Evolutionary conservation across 306 rosid species (phyloP).

Genomic region (Citrullus mucosospermus): DNA sequence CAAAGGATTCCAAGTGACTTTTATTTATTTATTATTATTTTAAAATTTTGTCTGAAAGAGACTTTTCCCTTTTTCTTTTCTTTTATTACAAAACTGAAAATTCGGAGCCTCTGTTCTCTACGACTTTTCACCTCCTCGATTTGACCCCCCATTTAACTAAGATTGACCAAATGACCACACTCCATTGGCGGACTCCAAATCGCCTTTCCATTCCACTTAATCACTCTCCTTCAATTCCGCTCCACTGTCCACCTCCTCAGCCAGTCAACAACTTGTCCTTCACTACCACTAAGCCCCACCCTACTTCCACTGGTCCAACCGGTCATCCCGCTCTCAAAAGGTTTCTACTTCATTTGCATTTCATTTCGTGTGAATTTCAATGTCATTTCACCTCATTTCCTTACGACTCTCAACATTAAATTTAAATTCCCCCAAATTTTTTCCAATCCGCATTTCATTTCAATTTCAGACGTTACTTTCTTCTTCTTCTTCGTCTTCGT

Average conservation of each 20-base stretch:
- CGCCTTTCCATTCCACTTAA: background rate
- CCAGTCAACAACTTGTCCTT: background rate
- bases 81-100: background rate
- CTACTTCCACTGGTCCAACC: slow-evolving; percentile 15
- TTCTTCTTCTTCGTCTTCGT: slow-evolving; percentile 7
- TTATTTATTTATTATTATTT: background rate
- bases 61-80: background rate
- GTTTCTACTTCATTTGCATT: slow-evolving; percentile 30
- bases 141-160: slow-evolving; percentile 7
- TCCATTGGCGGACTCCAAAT: slow-evolving; percentile 3
- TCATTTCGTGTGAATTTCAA: slow-evolving; percentile 67
- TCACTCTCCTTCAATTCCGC: background rate
- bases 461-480: slow-evolving; percentile 30
- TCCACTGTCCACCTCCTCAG: background rate
- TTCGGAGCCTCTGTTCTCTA: background rate
- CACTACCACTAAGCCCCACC: background rate
- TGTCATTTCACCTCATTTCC: slow-evolving; percentile 20
- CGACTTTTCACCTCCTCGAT: slow-evolving; percentile 12
- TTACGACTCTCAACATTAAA: slow-evolving; percentile 5
- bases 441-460: slow-evolving; percentile 24
- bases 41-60: background rate
- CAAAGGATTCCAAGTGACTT: background rate
- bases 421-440: slow-evolving; percentile 37
- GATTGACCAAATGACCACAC: background rate
- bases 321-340: slow-evolving; percentile 14